These are phyloP conservation scores for Clarireedia paspali DNA, from an alignment of 2,329 filamentous ascomycete genomes.

Conservation along the genomic window DNA sequence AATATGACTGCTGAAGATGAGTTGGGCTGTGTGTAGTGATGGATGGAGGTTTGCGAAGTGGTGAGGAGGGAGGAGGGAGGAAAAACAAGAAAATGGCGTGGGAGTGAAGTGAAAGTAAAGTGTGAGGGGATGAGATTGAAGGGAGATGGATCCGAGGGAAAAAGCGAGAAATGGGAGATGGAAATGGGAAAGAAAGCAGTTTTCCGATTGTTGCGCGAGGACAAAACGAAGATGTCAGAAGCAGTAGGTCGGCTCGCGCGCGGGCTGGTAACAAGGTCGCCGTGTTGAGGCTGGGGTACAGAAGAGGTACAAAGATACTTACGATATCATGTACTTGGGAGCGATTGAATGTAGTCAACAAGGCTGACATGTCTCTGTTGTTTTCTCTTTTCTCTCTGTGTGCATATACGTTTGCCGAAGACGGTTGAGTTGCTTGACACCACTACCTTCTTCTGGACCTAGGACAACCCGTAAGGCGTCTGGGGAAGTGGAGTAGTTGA, in stretches of 20 bases:
- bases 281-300: constrained; percentile 23
- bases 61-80: neutral
- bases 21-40: constrained; percentile 5
- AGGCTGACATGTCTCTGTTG: constrained; percentile 23
- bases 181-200: constrained; percentile 5
- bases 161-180: neutral
- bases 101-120: neutral
- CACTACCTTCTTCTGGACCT: constrained; percentile 3
- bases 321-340: constrained; percentile 22
- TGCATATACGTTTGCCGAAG: constrained; percentile 19
- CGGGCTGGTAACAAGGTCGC: constrained; percentile 22
- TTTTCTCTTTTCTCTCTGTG: constrained; percentile 9
- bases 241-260: constrained; percentile 17
- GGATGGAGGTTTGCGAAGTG: constrained; percentile 7
- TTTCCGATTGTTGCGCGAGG: neutral
- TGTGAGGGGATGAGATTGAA: neutral
- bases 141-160: neutral
- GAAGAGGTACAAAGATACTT: constrained; percentile 26
- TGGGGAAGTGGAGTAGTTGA: constrained; percentile 9
- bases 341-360: constrained; percentile 19
- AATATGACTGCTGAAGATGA: constrained; percentile 10
- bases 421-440: constrained; percentile 10
- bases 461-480: constrained; percentile 3
- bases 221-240: neutral
- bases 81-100: constrained; percentile 1